Base-by-base conservation (phyloP, 1,284 basidiomycete species). In the Leccinum subspadiceum region DNA sequence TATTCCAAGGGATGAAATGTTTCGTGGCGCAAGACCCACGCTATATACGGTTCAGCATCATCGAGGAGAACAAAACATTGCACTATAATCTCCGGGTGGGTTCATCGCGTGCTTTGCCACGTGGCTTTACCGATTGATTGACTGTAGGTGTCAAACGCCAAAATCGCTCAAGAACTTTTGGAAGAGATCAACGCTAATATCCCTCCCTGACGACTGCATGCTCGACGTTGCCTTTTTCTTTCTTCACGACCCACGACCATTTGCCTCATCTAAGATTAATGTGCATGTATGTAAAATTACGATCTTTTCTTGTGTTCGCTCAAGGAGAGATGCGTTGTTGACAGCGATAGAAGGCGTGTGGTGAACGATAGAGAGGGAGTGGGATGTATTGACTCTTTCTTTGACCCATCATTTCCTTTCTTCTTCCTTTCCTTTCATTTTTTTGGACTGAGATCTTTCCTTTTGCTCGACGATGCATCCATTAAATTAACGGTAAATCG, bases 1-100 rank as follows among this genome's bases (percentile, higher is more conserved):
- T 98, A 53, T 97, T 96, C 80, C 79, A 82, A 64, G 94, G 94
- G 20, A 94, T 96, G 92, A 82, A 82, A 56, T 91, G 88, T 74
- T 80, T 82, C 63, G 73, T 91, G 68, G 85, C 91, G 60, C 86
- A 94, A 76, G 91, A 92, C 67, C 87, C 89, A 26, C 81, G 90
- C 64, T 93, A 92, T 75, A 74, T 95, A 65, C 80, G 90, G 57
- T 88, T 93, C 74, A 90, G 87, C 66, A 84, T 86, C 26, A 85
- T 93, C 56, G 89, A 93, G 68, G 77, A 80, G 54, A 84, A 84
- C n/a, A 73, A 72, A 49, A 81, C 85, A 13, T 80, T 80, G 12
- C 87, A 92, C 65, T 89, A 93, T 68, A 93, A 92, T 70, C 76
- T 95, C 58, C 81, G 89, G 75, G 92, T 93, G 67, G 65, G 86